Conservation (phyloP, 495 filamentous ascomycete genomes). For the Letharia lupina region DNA sequence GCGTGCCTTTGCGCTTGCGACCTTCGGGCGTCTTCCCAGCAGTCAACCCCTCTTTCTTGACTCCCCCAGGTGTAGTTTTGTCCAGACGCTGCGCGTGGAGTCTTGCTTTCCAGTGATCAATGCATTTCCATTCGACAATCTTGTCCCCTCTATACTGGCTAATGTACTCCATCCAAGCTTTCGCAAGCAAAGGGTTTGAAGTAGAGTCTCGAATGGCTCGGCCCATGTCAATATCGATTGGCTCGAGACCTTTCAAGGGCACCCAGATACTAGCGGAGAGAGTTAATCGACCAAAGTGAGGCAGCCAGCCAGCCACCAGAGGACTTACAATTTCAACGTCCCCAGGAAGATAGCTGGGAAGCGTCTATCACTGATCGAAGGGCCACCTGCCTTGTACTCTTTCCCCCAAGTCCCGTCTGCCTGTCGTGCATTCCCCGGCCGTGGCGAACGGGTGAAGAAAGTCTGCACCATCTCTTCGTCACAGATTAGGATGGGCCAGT, state of each 20-base stretch:
- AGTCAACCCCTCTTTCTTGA: background rate
- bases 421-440: constrained; percentile 13
- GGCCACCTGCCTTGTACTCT: constrained; percentile 1
- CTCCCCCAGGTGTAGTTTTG: background rate
- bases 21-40: background rate
- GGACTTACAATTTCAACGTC: constrained; percentile 7
- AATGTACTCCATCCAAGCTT: constrained; percentile 15
- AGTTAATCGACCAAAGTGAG: background rate
- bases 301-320: background rate
- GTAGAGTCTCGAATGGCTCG: constrained; percentile 3
- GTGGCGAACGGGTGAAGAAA: constrained; percentile 2
- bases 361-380: background rate
- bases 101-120: constrained; percentile 10
- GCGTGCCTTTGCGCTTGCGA: background rate
- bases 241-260: constrained; percentile 6
- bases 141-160: background rate
- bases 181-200: background rate
- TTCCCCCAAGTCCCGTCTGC: constrained; percentile 17
- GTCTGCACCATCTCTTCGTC: constrained; percentile 19
- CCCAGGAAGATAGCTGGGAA: constrained; percentile 17
- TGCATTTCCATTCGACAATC: background rate
- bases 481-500: constrained; percentile 23
- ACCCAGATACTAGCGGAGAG: constrained; percentile 11
- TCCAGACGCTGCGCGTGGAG: background rate
- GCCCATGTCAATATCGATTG: constrained; percentile 8